Conservation (phyloP, 441 rosid genomes). For the Kokia cookei region DNA sequence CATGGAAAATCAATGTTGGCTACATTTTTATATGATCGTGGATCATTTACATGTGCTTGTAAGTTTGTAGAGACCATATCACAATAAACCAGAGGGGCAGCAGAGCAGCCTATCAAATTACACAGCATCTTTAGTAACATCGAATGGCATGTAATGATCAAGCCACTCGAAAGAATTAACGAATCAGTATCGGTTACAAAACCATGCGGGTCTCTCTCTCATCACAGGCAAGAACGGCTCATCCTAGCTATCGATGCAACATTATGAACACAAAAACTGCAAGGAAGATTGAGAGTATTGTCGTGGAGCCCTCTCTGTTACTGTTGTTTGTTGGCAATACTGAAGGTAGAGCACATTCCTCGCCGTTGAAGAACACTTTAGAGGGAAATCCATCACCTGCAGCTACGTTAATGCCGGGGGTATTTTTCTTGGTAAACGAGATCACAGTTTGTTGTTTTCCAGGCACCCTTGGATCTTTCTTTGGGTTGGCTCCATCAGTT, state of each 20-base stretch:
- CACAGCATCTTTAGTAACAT: neutral
- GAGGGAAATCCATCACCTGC: conserved; percentile 85
- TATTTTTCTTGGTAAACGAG: conserved; percentile 76
- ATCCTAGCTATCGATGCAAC: conserved; percentile 26
- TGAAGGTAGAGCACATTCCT: conserved; percentile 81
- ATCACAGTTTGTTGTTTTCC: conserved; percentile 94
- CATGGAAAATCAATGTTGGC: neutral
- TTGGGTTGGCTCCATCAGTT: conserved; percentile 48
- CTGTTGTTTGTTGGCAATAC: conserved; percentile 46
- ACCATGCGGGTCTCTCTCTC: conserved; percentile 8
- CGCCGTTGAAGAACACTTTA: conserved; percentile 92
- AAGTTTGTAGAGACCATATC: conserved; percentile 3
- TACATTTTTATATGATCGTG: conserved; percentile 1
- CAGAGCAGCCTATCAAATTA: neutral
- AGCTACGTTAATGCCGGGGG: conserved; percentile 58
- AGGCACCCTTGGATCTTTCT: conserved; percentile 53
- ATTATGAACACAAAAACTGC: conserved; percentile 30
- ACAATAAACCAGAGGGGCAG: neutral
- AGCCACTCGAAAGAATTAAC: conserved; percentile 32
- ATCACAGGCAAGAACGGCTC: neutral
- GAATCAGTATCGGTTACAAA: conserved; percentile 19
- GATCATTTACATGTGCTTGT: neutral
- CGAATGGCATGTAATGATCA: conserved; percentile 11
- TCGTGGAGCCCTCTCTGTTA: conserved; percentile 21
- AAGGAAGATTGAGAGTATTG: conserved; percentile 20